Evolutionary conservation across 306 rosid species (phyloP), one percentile per base, ranked within the genome.

Genomic region (Gastrolobium bilobum): DNA sequence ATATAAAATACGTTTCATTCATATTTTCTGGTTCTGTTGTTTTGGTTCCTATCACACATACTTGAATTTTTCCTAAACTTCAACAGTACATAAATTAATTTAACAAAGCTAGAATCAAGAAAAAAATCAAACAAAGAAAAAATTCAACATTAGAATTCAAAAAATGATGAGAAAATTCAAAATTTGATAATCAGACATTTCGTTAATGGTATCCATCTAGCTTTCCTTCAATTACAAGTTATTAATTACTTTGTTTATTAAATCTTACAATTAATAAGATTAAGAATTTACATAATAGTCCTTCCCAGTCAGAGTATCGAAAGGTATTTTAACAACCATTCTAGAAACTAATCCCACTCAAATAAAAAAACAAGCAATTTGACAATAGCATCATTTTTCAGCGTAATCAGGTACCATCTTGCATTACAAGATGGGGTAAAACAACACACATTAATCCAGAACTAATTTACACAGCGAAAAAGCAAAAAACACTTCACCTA

Each of bases 401-500:
- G 20, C 4, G 53, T 29, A 51, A 34, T 68, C 54, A 77, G 67
- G 26, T n/a, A n/a, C 10, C 5, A 35, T 47, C 64, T 48, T 59
- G 71, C 72, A 59, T 40, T 15, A 58, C 68, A 57, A 31, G 15
- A 75, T 8, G 75, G 9, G 13, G 35, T 5, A 75, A 39, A 58
- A 50, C 7, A 68, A 68, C 48, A 48, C 2, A 53, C 10, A 34
- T 47, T 47, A 43, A 46, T 20, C 26, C 8, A 43, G 7, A 48
- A 14, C 71, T 57, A 51, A 43, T 43, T 34, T 15, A 58, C 3
- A 70, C 7, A 54, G n/a, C 53, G 26, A 62, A 48, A n/a, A 69
- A 47, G 46, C 26, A 77, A 72, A 52, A 30, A 44, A 37, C 31
- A 60, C 38, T 75, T 83, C 81, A 96, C 99, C 94, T 82, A 73